Evolutionary conservation across 2,329 filamentous ascomycete genomes (phyloP), one percentile per base, ranked within the genome.

Genomic region (Scytalidium lignicola): DNA sequence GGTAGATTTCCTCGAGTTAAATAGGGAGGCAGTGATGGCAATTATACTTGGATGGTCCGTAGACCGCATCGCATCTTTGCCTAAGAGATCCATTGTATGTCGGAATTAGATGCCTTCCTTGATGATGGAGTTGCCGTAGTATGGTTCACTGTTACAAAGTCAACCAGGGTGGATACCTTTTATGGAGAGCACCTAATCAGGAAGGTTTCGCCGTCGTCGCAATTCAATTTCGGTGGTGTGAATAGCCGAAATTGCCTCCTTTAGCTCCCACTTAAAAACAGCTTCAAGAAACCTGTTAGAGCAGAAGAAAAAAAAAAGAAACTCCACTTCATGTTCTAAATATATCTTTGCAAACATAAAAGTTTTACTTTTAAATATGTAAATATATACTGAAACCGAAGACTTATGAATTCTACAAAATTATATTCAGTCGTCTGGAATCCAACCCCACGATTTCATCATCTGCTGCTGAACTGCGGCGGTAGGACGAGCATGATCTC

Each of bases 401-500:
- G 10, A 6, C 5, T 6, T 26, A 26, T 26, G 10, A 26, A 26
- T 10, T 6, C 23, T 10, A 26, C 10, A 26, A 26, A 10, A 26
- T 26, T 26, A 26, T 26, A 37, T n/a, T 43, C 41, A 23, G 9
- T 43, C 41, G 9, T 43, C 41, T 13, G 41, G 41, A 43, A 23
- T 41, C 74, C 72, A 77, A 15, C 70, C 73, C 77, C 75, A 81
- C 49, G 69, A 71, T 46, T 66, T 66, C 56, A 70, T 73, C 49
- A 80, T 63, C 51, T 74, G 70, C 32, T 64, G 60, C 37, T 74
- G 71, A 22, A 76, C 74, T 9, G 68, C 65, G 6, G 65, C 67
- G 7, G 77, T 81, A 5, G 76, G 78, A 62, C 76, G 74, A 3
- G 72, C 76, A 59, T 78, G 71, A n/a, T 73, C 70, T 26, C 58